phyloP scores from a whole-genome alignment of 1,284 basidiomycete genomes.

The Cystobasidium slooffiae region DNA sequence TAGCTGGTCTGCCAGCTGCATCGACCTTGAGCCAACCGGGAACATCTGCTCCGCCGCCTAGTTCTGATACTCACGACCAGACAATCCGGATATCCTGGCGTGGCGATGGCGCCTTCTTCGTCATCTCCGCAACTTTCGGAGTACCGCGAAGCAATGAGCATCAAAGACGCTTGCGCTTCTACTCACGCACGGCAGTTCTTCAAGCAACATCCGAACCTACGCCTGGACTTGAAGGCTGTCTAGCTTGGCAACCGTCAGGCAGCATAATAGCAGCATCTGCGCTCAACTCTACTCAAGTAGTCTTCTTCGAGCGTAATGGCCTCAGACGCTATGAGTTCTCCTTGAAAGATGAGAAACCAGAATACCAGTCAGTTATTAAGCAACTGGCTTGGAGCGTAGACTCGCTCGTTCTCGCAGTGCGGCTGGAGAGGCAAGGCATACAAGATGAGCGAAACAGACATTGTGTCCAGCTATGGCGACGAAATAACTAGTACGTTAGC shows the following conservation, averaged over 20 bases:
- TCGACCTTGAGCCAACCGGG: slow-evolving; percentile 51
- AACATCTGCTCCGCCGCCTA: slow-evolving; percentile 46
- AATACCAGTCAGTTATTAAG: slow-evolving; percentile 70
- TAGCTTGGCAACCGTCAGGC: slow-evolving; percentile 89
- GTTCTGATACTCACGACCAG: slow-evolving; percentile 65
- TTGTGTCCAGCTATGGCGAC: slow-evolving; percentile 91
- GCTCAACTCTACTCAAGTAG: slow-evolving; percentile 68
- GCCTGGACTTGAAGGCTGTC: slow-evolving; percentile 75
- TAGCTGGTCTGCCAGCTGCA: slow-evolving; percentile 62
- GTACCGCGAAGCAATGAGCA: slow-evolving; percentile 61
- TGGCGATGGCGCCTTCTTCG: slow-evolving; percentile 87
- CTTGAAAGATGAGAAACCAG: slow-evolving; percentile 62
- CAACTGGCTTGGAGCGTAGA: slow-evolving; percentile 87
- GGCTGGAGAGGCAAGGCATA: slow-evolving; percentile 73
- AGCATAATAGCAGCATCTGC: slow-evolving; percentile 74
- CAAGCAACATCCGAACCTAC: slow-evolving; percentile 85
- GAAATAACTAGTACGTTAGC: slow-evolving; percentile 71
- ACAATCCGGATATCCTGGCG: slow-evolving; percentile 85
- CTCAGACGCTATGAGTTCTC: slow-evolving; percentile 87
- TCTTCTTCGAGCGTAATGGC: slow-evolving; percentile 96
- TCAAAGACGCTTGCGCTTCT: slow-evolving; percentile 71
- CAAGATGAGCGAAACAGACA: slow-evolving; percentile 61
- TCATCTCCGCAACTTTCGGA: slow-evolving; percentile 64
- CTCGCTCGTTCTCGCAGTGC: slow-evolving; percentile 81
- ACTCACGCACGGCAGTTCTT: slow-evolving; percentile 74